Evolutionary conservation across 106 monocot species (phyloP).

Genomic region (Allium cepa): DNA sequence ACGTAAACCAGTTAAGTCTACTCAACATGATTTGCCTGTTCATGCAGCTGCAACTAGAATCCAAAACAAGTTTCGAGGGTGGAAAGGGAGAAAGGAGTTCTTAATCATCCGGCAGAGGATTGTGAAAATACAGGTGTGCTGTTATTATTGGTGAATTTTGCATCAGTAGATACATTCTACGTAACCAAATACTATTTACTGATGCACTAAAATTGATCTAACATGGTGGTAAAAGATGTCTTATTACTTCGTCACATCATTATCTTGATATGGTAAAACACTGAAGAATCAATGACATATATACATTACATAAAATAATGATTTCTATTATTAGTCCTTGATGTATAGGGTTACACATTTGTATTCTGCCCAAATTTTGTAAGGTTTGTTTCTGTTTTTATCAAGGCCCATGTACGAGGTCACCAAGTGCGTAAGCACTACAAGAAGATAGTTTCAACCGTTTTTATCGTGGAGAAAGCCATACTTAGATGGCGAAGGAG

Average conservation of each 20-base stretch:
- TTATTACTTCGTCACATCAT: too few relatives aligned
- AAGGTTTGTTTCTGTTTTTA: background rate
- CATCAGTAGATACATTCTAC: too few relatives aligned
- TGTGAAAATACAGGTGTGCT: slow-evolving; percentile 84
- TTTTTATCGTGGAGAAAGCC: slow-evolving; percentile 81
- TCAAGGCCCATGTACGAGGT: slow-evolving; percentile 87
- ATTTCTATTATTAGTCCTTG: too few relatives aligned
- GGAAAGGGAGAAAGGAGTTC: slow-evolving; percentile 97
- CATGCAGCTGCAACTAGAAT: slow-evolving; percentile 77
- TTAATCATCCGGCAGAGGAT: slow-evolving; percentile 68
- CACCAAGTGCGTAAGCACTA: slow-evolving; percentile 90
- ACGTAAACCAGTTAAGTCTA: slow-evolving; percentile 29
- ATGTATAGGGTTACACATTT: too few relatives aligned
- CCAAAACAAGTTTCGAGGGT: slow-evolving; percentile 92
- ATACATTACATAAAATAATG: too few relatives aligned
- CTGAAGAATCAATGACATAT: too few relatives aligned
- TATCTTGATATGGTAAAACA: too few relatives aligned
- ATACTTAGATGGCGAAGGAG: slow-evolving; percentile 89
- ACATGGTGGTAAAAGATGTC: too few relatives aligned
- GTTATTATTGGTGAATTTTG: too few relatives aligned
- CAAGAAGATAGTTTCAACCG: slow-evolving; percentile 65
- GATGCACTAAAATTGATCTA: too few relatives aligned
- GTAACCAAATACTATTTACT: too few relatives aligned
- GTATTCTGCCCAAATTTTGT: too few relatives aligned
- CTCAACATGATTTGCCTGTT: slow-evolving; percentile 40